Conservation (phyloP, 805 yeast species). For the Saccharomycopsis capsularis region DNA sequence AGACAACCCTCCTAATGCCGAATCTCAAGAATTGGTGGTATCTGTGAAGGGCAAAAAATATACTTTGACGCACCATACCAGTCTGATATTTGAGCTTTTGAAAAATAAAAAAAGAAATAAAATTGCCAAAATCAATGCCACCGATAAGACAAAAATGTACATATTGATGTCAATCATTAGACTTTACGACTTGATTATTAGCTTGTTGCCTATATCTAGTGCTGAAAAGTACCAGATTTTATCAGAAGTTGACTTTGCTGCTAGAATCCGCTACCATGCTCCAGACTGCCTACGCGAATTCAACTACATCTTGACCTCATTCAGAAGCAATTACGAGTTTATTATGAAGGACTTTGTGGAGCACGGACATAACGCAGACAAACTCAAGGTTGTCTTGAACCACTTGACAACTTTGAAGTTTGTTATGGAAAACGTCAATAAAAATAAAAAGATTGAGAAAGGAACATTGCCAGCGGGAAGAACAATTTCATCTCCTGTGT, state of each 20-base stretch:
- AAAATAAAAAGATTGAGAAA: slow-evolving; percentile 7
- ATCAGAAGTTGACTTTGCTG: slow-evolving; percentile 27
- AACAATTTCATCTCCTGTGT: not conserved
- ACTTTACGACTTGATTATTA: slow-evolving; percentile 38
- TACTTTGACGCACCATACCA: not conserved
- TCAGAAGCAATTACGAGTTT: slow-evolving; percentile 28
- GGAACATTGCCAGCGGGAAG: too few species aligned
- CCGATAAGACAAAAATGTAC: slow-evolving; percentile 26
- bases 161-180: slow-evolving; percentile 18
- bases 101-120: too few species aligned
- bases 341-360: slow-evolving; percentile 35
- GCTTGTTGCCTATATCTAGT: slow-evolving; percentile 45
- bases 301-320: slow-evolving; percentile 34
- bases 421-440: slow-evolving; percentile 40
- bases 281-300: slow-evolving; percentile 31
- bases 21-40: not conserved
- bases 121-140: not conserved
- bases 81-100: too few species aligned
- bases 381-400: slow-evolving; percentile 47
- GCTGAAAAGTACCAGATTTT: slow-evolving; percentile 37
- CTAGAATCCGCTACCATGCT: slow-evolving; percentile 31
- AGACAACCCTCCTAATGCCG: not conserved
- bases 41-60: not conserved
- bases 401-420: slow-evolving; percentile 47
- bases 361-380: slow-evolving; percentile 46